Evolutionary conservation across 345 rosid species (phyloP).

Genomic region (thale cress (Arabidopsis thaliana)): TAIR10.1 NC_003071.7:11219001-11219500

Average conservation of each 20-base stretch:
- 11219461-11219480: conserved; percentile 14
- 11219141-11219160: conserved; percentile 6
- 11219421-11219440: neutral
- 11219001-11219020: conserved; percentile 81
- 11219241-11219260: conserved; percentile 94
- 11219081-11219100: conserved; percentile 78
- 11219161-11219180: conserved; percentile 45
- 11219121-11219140: neutral
- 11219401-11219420: conserved; percentile 42
- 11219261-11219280: conserved; percentile 39
- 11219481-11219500: conserved; percentile 63
- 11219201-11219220: conserved; percentile 89
- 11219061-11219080: conserved; percentile 89
- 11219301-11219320: neutral
- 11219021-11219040: conserved; percentile 82
- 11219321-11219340: conserved; percentile 87
- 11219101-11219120: conserved; percentile 38
- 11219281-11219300: conserved; percentile 3
- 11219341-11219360: conserved; percentile 95
- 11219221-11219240: conserved; percentile 84
- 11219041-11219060: conserved; percentile 92
- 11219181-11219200: conserved; percentile 95
- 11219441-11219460: conserved; percentile 4
- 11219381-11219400: conserved; percentile 83
- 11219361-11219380: conserved; percentile 75